Evolutionary conservation across 257 asterid species (phyloP), one percentile per base, ranked within the genome.

Genomic region (Solanum virginianum): DNA sequence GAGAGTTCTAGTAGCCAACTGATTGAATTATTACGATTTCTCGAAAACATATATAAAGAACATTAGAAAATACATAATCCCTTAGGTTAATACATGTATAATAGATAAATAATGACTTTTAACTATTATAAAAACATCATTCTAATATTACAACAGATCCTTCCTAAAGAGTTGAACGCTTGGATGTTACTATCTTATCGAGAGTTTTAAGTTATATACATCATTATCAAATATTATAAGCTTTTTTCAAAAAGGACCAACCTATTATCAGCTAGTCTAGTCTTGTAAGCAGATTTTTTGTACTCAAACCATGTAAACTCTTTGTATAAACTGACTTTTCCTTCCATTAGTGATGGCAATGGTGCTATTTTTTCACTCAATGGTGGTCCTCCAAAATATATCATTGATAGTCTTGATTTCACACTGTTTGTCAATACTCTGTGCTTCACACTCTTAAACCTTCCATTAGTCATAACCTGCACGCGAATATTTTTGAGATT

Each of bases 301-400:
- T 75, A 85, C 18, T 85, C 87, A 29, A 77, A 75, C 87, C 87
- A 85, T 36, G 87, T 85, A 60, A 85, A 85, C 66, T 85, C 87
- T 54, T 72, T 77, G 87, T 85, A 85, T 65, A 85, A 77, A 9
- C 80, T 77, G 62, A 62, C 84, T 51, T 84, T 45, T 10, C 70
- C 87, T 55, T 74, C 74, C 43, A 62, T 77, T 45, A 85, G 51
- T 63, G 87, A 75, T 14, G 87, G 84, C 84, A 85, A 59, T 7
- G 87, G 87, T 22, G 84, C 84, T 77, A 85, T 85, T 5, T 29
- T 85, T 55, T 77, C 84, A 24, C 8, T 77, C 87, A 85, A 47
- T n/a, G 87, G 87, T 36, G 87, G 87, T 11, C 87, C 87, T 77
- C 87, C 87, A 45, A 85, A 85, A 32, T 85, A 85, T 39, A 85